Evolutionary conservation across 1,284 basidiomycete species (phyloP).

Genomic region (Tilletia horrida): DNA sequence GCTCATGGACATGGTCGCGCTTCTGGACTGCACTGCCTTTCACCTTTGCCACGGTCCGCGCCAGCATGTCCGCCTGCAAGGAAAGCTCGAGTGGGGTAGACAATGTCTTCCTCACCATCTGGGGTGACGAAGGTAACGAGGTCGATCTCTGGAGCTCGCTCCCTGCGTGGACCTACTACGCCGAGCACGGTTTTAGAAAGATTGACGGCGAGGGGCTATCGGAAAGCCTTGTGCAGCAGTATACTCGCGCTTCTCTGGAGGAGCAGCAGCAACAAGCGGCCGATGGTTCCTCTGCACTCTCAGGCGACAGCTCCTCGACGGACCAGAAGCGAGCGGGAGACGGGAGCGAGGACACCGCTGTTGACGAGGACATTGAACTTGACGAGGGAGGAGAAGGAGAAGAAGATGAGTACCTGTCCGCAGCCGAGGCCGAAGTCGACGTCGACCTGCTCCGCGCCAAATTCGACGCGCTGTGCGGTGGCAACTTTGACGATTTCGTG

Average conservation of each 20-base stretch:
- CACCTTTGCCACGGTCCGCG: constrained; percentile 55
- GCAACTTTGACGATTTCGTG: constrained; percentile 54
- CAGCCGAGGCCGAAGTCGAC: constrained; percentile 37
- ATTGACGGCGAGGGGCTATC: neutral
- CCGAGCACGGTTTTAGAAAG: constrained; percentile 51
- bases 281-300: too few species aligned
- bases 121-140: constrained; percentile 57
- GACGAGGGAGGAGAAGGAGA: neutral
- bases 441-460: constrained; percentile 34
- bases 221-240: too few species aligned
- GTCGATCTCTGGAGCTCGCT: constrained; percentile 39
- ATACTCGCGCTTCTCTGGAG: too few species aligned
- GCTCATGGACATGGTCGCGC: constrained; percentile 56
- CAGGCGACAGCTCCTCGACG: neutral
- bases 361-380: neutral
- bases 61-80: constrained; percentile 54
- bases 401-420: neutral
- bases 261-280: too few species aligned
- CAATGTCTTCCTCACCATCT: constrained; percentile 55
- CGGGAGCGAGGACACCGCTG: neutral
- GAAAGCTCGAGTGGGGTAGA: constrained; percentile 41
- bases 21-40: constrained; percentile 57
- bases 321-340: neutral
- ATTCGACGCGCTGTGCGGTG: constrained; percentile 51
- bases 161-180: constrained; percentile 50